Base-by-base conservation (phyloP, 2,329 filamentous ascomycete species). In the Zarea fungicola region DNA sequence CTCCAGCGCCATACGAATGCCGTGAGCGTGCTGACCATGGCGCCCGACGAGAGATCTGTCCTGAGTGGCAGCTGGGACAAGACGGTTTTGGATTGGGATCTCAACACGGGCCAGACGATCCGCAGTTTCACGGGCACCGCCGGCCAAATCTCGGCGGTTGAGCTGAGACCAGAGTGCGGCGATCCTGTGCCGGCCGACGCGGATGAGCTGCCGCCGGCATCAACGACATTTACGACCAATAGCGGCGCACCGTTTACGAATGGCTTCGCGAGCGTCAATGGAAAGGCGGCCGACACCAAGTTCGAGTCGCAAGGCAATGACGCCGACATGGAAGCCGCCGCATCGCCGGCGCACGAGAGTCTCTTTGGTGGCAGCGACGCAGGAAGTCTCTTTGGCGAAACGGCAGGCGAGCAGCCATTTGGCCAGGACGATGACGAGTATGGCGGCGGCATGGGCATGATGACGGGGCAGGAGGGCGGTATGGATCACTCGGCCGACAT, bases 1-100 rank as follows among this genome's bases (percentile, higher is more conserved):
- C 73, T 99, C 19, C 84, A 85, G 53, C 82, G 86, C 56, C 93
- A 99, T 64, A 89, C 84, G 2, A 96, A 91, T 40, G 92, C 93
- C 1, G 93, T 99, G 16, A 96, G 90, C 18, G 89, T 95, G 5
- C 69, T 99, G 51, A 84, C 81, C 9, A 71, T 99, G 11, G 82
- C 88, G 1, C 81, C 86, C 5, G 91, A 97, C 57, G 93, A 99
- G 70, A 84, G 78, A 60, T 91, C 85, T 32, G 80, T 97, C 4
- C 68, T 99, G 8, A 96, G 90, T 28, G 93, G 93, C 4, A 92
- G 90, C 63, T 99, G 93, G 93, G 93, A 99, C 66, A 97, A 96
- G 69, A 87, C 81, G 16, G 84, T 97, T 1, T 80, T 90, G 46
- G 91, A 97, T 63, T 99, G 93, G 93, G 93, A 97, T 64, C 67